Conservation (phyloP, 2,329 filamentous ascomycete species). For the Aaosphaeria pasadenensis region DNA sequence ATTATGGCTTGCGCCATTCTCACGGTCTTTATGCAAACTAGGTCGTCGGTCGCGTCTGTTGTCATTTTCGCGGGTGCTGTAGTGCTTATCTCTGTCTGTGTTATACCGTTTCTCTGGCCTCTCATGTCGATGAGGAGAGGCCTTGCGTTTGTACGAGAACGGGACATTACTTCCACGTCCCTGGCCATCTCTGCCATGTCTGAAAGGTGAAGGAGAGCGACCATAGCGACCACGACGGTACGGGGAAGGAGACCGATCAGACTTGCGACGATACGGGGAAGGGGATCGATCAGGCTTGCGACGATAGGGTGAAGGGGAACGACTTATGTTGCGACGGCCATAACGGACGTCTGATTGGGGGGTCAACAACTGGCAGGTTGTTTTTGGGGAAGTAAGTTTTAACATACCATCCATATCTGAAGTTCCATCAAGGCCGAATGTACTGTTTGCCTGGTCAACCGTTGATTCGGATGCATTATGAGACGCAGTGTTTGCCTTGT, state of each 20-base stretch:
- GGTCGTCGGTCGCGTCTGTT: conserved; percentile 1
- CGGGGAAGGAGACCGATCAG: conserved; percentile 26
- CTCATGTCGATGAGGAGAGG: conserved; percentile 30
- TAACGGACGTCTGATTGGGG: neutral
- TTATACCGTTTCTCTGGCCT: conserved; percentile 60
- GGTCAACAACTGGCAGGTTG: neutral
- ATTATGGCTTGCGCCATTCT: neutral
- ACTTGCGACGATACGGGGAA: conserved; percentile 25
- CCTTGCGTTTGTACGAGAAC: conserved; percentile 34
- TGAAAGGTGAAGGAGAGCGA: conserved; percentile 9
- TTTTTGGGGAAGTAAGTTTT: neutral
- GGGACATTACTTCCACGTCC: neutral
- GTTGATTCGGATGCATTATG: conserved; percentile 23
- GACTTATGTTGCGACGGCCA: conserved; percentile 2
- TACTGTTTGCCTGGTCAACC: conserved; percentile 34
- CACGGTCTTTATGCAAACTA: conserved; percentile 9
- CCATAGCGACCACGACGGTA: conserved; percentile 14
- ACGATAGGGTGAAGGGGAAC: conserved; percentile 26
- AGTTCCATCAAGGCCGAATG: conserved; percentile 24
- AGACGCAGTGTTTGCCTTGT: conserved; percentile 33
- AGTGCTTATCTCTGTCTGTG: conserved; percentile 19
- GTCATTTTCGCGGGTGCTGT: conserved; percentile 40
- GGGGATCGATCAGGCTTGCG: conserved; percentile 19
- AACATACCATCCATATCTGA: conserved; percentile 17
- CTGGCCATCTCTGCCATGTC: conserved; percentile 24